Base-by-base conservation (phyloP, 2,329 filamentous ascomycete species). In the Madurella mycetomatis region DNA sequence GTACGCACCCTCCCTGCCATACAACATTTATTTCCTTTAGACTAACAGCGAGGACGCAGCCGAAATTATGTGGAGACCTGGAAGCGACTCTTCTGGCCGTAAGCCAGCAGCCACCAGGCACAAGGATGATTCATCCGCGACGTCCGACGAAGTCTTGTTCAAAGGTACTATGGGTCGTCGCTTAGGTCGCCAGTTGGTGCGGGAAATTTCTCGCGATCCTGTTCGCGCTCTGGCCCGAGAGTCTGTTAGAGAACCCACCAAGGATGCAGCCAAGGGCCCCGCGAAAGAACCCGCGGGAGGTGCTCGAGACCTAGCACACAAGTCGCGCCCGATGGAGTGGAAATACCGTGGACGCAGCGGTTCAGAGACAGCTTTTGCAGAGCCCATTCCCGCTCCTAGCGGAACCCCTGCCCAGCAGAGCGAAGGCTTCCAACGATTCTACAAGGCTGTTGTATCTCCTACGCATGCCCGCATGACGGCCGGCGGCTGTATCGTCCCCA, bases 401-500 rank as follows among this genome's bases (percentile, higher is more conserved):
- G 79, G 75, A 9, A 67, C 79, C 34, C 69, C 67, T 39, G 77
- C 80, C 25, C 83, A 86, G 65, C 78, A 80, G 60, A 77, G 77
- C 34, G 82, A 86, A 65, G 84, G 84, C n/a, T 87, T 87, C 61
- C 79, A 84, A 66, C 76, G 79, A 49, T 87, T 87, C 65, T 86
- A 83, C 70, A 83, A 84, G 65, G 82, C 83, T 11, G 84, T 86
- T n/a, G 77, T 82, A 4, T 87, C 84, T 34, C 84, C 84, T 8
- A 84, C 82, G 13, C 82, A 86, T 66, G 78, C 86, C 58, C 80
- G 84, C 15, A 84, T 87, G 47, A 87, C 84, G 17, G 84, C 84
- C 55, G 83, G 84, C 54, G 84, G 84, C 41, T 76, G 82, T 39
- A 86, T 87, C 61, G 84, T 87, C 1, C 83, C 83, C 47, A 86